These are phyloP conservation scores for Boletus bicolor DNA, from an alignment of 768 basidiomycete species.

Conservation along the genomic window DNA sequence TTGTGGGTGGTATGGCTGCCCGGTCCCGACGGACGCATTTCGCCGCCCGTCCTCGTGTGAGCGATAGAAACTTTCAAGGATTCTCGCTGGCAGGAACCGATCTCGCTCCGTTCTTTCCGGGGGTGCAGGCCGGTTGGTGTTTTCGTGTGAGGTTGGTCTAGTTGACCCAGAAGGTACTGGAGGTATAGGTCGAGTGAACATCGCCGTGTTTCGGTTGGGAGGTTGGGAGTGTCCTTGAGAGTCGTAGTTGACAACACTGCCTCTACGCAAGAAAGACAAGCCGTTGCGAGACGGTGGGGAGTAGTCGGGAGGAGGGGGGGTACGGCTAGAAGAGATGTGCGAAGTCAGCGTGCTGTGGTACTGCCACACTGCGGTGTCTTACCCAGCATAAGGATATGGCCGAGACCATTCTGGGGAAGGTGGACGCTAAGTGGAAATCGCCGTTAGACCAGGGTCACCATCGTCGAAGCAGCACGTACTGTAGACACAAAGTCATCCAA, in stretches of 20 bases:
- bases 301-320: slow-evolving; percentile 24
- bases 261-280: slow-evolving; percentile 17
- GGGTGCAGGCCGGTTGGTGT: slow-evolving; percentile 3
- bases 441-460: slow-evolving; percentile 3
- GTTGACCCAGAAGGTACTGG: slow-evolving; percentile 7
- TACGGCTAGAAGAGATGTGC: slow-evolving; percentile 14
- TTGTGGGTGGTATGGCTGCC: slow-evolving; percentile 10
- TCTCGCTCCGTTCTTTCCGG: slow-evolving; percentile 25
- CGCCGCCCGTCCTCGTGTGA: slow-evolving; percentile 24
- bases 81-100: slow-evolving; percentile 21
- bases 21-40: slow-evolving; percentile 7
- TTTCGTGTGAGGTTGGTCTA: slow-evolving; percentile 14
- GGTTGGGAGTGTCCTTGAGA: slow-evolving; percentile 8
- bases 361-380: neutral
- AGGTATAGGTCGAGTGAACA: slow-evolving; percentile 10
- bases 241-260: slow-evolving; percentile 1
- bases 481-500: slow-evolving; percentile 18
- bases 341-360: neutral
- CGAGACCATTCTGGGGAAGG: slow-evolving; percentile 27
- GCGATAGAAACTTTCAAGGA: slow-evolving; percentile 24
- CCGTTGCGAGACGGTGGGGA: slow-evolving; percentile 18
- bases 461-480: slow-evolving; percentile 3
- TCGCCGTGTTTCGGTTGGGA: slow-evolving; percentile 9
- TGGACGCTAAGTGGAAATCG: slow-evolving; percentile 16
- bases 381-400: slow-evolving; percentile 28